Evolutionary conservation across 129 eudicot genomes (phyloP), one percentile per base, ranked within the genome.

Genomic region (Flaveria sonorensis): DNA sequence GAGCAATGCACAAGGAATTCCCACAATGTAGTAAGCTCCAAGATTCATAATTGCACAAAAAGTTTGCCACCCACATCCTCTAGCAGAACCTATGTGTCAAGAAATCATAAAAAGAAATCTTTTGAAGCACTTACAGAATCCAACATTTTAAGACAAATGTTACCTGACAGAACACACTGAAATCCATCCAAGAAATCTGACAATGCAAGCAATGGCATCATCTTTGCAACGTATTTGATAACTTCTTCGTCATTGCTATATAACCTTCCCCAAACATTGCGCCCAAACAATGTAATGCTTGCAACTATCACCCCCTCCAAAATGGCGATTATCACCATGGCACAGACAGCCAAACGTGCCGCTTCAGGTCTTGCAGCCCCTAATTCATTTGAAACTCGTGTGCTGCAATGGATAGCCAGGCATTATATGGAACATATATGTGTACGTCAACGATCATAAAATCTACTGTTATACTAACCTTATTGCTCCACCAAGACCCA

Each of bases 51-150:
- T 8, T 32, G 88, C 87, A 82, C 96, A 88, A 10, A 86, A 66
- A 43, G 82, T 88, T 77, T 90, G 96, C 96, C 91, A 86, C 60
- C 92, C 92, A 75, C 96, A 90, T 63, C 96, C 96, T 88, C 92
- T 88, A 46, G 96, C 92, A 30, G 96, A 87, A 61, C 96, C 96
- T 90, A 57, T 68, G 70, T 39, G 53, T 63, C 57, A 18, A 30
- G 46, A 52, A 50, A 21, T 51, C 61, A 50, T 21, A 32, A 30
- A 64, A 61, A 0, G 0, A 51, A 48, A 32, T 20, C 24, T 4
- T 36, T 3, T 3, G 12, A 47, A 52, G 21, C n/a, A 52, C 3
- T 16, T n/a, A 52, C 9, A n/a, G n/a, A 5, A 16, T n/a, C 10
- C 20, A 52, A 52, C 60, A 16, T n/a, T 52, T 52, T 16, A n/a